These are phyloP conservation scores for Harrya chromipes DNA, from an alignment of 768 basidiomycete species.

Conservation along the genomic window DNA sequence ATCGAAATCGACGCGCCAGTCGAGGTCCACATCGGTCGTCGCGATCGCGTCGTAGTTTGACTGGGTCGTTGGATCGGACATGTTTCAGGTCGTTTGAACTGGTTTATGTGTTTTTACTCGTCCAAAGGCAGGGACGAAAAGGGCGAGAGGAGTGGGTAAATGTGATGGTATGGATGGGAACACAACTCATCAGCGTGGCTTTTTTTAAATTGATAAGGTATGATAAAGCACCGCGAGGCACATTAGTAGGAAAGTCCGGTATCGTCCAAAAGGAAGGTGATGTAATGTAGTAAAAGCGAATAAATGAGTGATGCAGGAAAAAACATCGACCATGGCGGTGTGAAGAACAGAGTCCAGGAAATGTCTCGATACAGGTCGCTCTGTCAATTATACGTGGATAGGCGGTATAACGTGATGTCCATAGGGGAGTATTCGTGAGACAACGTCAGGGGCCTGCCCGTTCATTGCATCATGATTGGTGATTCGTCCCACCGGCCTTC, in stretches of 20 bases:
- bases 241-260: slow-evolving; percentile 10
- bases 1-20: slow-evolving; percentile 79
- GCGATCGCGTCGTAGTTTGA: slow-evolving; percentile 72
- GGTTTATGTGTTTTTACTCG: neutral
- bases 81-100: neutral
- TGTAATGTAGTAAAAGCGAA: neutral
- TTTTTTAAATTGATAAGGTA: slow-evolving; percentile 1
- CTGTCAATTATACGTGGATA: neutral
- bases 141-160: neutral
- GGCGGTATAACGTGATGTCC: slow-evolving; percentile 6
- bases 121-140: too few relatives aligned
- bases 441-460: neutral
- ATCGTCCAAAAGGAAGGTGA: slow-evolving; percentile 2
- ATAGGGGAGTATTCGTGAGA: slow-evolving; percentile 1
- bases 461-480: slow-evolving; percentile 2
- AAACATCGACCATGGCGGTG: slow-evolving; percentile 4
- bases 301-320: neutral
- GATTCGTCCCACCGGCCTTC: slow-evolving; percentile 16
- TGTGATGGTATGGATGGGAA: too few relatives aligned
- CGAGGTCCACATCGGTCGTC: slow-evolving; percentile 65
- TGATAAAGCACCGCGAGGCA: neutral
- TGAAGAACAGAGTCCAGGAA: neutral
- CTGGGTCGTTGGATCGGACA: slow-evolving; percentile 67
- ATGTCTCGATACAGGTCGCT: neutral
- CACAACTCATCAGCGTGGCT: too few relatives aligned